These are phyloP conservation scores for Misopates orontium DNA, from an alignment of 257 asterid genomes.

Conservation along the genomic window DNA sequence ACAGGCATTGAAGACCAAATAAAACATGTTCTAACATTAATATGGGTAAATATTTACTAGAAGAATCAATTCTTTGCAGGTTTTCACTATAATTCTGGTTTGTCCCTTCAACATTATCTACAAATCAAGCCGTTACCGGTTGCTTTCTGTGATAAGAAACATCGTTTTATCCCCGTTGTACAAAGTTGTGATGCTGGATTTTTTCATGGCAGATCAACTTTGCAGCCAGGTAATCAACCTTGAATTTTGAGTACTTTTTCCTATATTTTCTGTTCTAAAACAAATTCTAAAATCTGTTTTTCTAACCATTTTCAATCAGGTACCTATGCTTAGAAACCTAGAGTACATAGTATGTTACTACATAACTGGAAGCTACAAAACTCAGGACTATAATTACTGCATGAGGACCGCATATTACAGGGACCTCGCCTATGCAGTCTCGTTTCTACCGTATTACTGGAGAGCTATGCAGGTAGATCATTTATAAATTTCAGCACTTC, in stretches of 20 bases:
- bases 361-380: slow-evolving; percentile 87
- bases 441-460: slow-evolving; percentile 93
- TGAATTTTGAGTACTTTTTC: not conserved
- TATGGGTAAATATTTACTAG: slow-evolving; percentile 8
- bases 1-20: no score
- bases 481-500: not conserved
- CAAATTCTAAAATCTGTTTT: not conserved
- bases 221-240: slow-evolving; percentile 77
- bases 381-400: slow-evolving; percentile 75
- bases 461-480: slow-evolving; percentile 88
- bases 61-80: slow-evolving; percentile 33
- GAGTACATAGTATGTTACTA: slow-evolving; percentile 81
- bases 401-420: slow-evolving; percentile 64
- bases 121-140: slow-evolving; percentile 80
- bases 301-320: slow-evolving; percentile 39
- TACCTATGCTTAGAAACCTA: slow-evolving; percentile 78
- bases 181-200: slow-evolving; percentile 91
- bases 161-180: slow-evolving; percentile 76
- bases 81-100: slow-evolving; percentile 45
- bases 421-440: slow-evolving; percentile 89
- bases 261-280: not conserved
- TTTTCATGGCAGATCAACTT: slow-evolving; percentile 97
- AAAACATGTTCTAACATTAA: no score
- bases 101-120: slow-evolving; percentile 79
- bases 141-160: slow-evolving; percentile 69